Percentiles rank a stretch among this genome's conserved stretches.
Conservation (phyloP, 495 filamentous ascomycete genomes). For the Oidiodendron maius region DNA sequence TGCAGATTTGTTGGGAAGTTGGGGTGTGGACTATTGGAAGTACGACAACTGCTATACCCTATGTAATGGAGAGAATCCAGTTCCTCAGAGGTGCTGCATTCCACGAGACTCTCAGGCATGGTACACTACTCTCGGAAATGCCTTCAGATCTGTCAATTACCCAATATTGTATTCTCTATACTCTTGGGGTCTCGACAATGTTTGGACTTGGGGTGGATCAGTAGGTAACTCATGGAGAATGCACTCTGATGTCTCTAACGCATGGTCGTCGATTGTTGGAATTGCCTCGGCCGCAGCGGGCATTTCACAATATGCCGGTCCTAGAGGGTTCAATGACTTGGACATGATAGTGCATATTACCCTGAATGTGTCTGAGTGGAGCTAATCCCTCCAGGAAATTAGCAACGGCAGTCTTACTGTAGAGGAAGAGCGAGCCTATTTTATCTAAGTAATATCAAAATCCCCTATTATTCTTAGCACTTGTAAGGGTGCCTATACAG, state of each 20-base stretch:
- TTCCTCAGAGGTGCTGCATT: no score
- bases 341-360: no score
- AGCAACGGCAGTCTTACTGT: slow-evolving; percentile 51
- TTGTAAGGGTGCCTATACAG: no score
- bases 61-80: no score
- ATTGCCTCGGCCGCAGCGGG: not conserved
- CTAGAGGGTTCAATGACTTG: slow-evolving; percentile 13
- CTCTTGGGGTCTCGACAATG: slow-evolving; percentile 23
- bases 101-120: slow-evolving; percentile 1
- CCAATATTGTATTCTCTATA: slow-evolving; percentile 30
- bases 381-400: no score
- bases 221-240: slow-evolving; percentile 9
- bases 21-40: slow-evolving; percentile 12
- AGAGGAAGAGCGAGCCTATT: slow-evolving; percentile 32
- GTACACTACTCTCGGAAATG: slow-evolving; percentile 25
- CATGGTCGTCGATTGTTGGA: slow-evolving; percentile 2
- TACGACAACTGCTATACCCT: no score
- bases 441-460: no score
- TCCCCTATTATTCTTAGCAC: no score
- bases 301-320: not conserved
- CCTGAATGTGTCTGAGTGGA: no score
- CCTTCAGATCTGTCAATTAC: slow-evolving; percentile 22
- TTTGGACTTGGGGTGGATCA: slow-evolving; percentile 6
- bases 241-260: slow-evolving; percentile 8
- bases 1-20: slow-evolving; percentile 6